phyloP scores from a whole-genome alignment of 805 yeast species.

The Zygosaccharomyces siamensis region DNA sequence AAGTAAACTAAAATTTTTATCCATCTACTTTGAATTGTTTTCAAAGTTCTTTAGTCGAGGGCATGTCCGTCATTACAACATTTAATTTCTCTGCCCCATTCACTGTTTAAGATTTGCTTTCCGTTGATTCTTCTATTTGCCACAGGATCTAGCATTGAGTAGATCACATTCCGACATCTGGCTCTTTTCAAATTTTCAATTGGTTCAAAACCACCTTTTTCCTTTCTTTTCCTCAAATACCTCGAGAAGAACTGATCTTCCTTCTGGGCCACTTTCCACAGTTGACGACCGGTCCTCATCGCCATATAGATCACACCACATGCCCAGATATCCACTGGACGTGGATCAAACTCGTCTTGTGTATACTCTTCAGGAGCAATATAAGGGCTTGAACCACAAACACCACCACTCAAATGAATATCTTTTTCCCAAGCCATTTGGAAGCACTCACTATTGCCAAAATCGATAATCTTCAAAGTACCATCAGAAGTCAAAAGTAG shows the following conservation, averaged over 20 bases:
- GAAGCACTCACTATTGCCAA: slow-evolving; percentile 81
- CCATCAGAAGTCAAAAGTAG: slow-evolving; percentile 73
- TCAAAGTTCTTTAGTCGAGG: slow-evolving; percentile 4
- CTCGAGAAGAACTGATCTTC: slow-evolving; percentile 77
- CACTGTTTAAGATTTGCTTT: slow-evolving; percentile 80
- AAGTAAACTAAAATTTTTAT: neutral
- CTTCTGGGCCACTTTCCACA: slow-evolving; percentile 80
- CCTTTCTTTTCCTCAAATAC: slow-evolving; percentile 73
- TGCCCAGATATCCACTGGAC: slow-evolving; percentile 85
- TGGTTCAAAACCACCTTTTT: slow-evolving; percentile 85
- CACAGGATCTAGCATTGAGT: slow-evolving; percentile 87
- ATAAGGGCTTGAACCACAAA: slow-evolving; percentile 84
- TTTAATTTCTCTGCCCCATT: slow-evolving; percentile 89
- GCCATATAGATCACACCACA: slow-evolving; percentile 93
- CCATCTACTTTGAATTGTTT: neutral
- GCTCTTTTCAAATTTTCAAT: slow-evolving; percentile 81
- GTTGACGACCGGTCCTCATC: slow-evolving; percentile 88
- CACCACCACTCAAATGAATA: slow-evolving; percentile 65
- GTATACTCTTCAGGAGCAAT: slow-evolving; percentile 84
- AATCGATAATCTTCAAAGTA: slow-evolving; percentile 75
- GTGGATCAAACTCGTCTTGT: slow-evolving; percentile 65
- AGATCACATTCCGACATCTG: slow-evolving; percentile 86
- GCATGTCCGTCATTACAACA: slow-evolving; percentile 64
- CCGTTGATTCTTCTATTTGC: slow-evolving; percentile 86
- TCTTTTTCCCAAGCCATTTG: slow-evolving; percentile 78